Evolutionary conservation across 1,284 basidiomycete genomes (phyloP).

Genomic region (Meripilus lineatus): DNA sequence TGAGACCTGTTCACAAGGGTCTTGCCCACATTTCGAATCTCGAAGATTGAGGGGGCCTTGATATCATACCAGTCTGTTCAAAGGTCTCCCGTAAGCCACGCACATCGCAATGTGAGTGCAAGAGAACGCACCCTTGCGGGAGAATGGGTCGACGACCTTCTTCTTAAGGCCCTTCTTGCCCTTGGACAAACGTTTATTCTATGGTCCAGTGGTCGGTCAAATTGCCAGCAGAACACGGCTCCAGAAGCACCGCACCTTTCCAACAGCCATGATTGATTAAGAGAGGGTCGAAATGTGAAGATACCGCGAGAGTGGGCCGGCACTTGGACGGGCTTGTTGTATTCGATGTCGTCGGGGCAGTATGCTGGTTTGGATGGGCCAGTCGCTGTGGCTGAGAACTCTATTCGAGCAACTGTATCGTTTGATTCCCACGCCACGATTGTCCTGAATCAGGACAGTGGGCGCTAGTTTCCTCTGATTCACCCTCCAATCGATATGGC

Average conservation of each 20-base stretch:
- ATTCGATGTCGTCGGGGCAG: slow-evolving; percentile 25
- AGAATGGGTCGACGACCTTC: slow-evolving; percentile 99
- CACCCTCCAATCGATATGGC: slow-evolving; percentile 23
- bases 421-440: slow-evolving; percentile 43
- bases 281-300: slow-evolving; percentile 35
- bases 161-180: slow-evolving; percentile 99
- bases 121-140: slow-evolving; percentile 80
- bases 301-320: slow-evolving; percentile 42
- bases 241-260: slow-evolving; percentile 58
- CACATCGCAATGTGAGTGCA: not conserved
- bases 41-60: slow-evolving; percentile 98
- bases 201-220: slow-evolving; percentile 13
- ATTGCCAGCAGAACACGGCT: not conserved
- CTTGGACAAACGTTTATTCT: slow-evolving; percentile 99
- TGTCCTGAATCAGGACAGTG: not conserved
- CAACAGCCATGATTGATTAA: slow-evolving; percentile 78
- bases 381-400: slow-evolving; percentile 39
- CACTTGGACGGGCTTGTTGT: slow-evolving; percentile 48
- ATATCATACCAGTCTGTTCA: slow-evolving; percentile 96
- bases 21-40: slow-evolving; percentile 96
- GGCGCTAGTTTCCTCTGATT: not conserved
- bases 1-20: slow-evolving; percentile 98
- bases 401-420: slow-evolving; percentile 21
- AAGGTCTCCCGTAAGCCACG: slow-evolving; percentile 6
- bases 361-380: slow-evolving; percentile 3